A percentile compares a stretch with the other conserved stretches of the same genome.
Conservation (phyloP, 768 basidiomycete species). For the Termitomyces sp. region DNA sequence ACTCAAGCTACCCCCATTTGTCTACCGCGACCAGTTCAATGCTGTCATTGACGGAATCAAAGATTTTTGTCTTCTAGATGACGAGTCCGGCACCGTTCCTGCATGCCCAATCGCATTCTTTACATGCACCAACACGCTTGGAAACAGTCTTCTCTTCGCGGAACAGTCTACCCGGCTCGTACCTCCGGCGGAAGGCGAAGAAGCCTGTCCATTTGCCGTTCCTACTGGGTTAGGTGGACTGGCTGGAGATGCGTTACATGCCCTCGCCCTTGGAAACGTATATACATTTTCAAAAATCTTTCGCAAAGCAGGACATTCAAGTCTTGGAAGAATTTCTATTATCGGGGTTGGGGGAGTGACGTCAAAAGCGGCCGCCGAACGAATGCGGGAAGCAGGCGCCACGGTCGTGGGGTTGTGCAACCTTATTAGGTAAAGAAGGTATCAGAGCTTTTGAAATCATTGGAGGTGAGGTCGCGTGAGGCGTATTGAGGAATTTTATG, state of each 20-base stretch:
- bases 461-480: constrained; percentile 5
- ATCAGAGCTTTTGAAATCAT: constrained; percentile 47
- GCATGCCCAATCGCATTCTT: constrained; percentile 60
- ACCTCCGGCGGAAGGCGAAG: constrained; percentile 1
- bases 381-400: constrained; percentile 78
- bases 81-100: constrained; percentile 1
- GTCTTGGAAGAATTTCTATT: constrained; percentile 46
- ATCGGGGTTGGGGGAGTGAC: constrained; percentile 85
- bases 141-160: constrained; percentile 57
- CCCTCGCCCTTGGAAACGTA: constrained; percentile 77
- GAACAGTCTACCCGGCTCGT: constrained; percentile 35
- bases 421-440: constrained; percentile 48
- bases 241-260: constrained; percentile 71
- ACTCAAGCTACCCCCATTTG: constrained; percentile 76
- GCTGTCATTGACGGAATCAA: constrained; percentile 44
- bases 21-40: constrained; percentile 54
- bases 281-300: constrained; percentile 54
- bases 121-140: constrained; percentile 79
- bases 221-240: constrained; percentile 66
- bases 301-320: constrained; percentile 25
- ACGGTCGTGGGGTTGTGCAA: constrained; percentile 59
- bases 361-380: constrained; percentile 45
- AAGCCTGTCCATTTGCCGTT: constrained; percentile 42
- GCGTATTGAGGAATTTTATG: not conserved
- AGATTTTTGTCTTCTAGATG: constrained; percentile 25